Percentiles rank a stretch among this genome's conserved stretches.
phyloP scores from a whole-genome alignment of 345 rosid species.

The Dipteronia sinensis region DNA sequence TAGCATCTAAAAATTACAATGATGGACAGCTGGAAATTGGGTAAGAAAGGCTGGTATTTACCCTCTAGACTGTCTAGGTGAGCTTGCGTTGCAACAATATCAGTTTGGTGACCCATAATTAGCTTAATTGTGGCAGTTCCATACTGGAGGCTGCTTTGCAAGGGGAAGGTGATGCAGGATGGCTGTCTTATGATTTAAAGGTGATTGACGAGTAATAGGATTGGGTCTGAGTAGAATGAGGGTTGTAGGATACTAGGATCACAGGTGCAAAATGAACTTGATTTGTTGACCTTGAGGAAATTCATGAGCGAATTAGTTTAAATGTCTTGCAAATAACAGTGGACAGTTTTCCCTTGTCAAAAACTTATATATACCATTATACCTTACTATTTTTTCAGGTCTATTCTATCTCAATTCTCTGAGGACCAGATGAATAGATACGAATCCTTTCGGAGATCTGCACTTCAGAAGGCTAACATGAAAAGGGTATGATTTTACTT shows the following conservation, averaged over 20 bases:
- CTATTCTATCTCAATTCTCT: conserved; percentile 79
- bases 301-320: background rate
- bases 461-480: conserved; percentile 91
- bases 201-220: background rate
- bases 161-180: background rate
- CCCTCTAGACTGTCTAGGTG: background rate
- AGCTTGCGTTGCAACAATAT: background rate
- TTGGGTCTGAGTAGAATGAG: background rate
- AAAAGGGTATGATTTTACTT: conserved; percentile 58
- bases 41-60: background rate
- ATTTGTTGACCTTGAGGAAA: background rate
- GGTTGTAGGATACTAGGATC: background rate
- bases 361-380: background rate
- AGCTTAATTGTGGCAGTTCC: background rate
- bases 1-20: background rate
- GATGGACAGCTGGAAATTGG: background rate
- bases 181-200: background rate
- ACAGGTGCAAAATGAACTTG: background rate
- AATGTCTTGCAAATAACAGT: background rate
- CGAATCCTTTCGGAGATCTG: conserved; percentile 93
- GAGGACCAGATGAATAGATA: conserved; percentile 86
- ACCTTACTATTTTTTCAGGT: conserved; percentile 33
- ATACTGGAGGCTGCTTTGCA: background rate
- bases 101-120: background rate
- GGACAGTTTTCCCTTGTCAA: background rate